phyloP scores from a whole-genome alignment of 2,329 filamentous ascomycete genomes.

The Exophiala calicioides region DNA sequence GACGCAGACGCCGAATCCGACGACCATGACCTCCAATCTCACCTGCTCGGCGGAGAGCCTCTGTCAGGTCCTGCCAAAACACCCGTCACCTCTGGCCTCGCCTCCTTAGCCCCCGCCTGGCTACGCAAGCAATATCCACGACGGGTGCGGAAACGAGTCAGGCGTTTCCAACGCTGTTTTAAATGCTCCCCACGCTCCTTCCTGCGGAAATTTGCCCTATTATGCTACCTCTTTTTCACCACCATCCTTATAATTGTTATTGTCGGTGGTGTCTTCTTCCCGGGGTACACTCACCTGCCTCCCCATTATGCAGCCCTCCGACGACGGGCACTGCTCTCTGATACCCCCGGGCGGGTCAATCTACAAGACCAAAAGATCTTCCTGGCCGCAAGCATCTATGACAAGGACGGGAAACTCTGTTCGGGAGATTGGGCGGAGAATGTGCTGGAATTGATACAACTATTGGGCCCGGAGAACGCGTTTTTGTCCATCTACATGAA shows the following conservation, averaged over 20 bases:
- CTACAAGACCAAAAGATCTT: conserved; percentile 66
- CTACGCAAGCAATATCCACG: conserved; percentile 18
- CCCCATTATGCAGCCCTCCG: conserved; percentile 51
- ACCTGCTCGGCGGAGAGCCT: conserved; percentile 14
- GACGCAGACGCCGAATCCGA: conserved; percentile 5
- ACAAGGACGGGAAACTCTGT: conserved; percentile 61
- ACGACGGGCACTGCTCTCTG: conserved; percentile 35
- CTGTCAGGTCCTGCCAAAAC: conserved; percentile 9
- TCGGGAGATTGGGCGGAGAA: conserved; percentile 64
- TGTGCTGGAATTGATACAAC: conserved; percentile 62
- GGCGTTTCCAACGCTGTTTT: conserved; percentile 13
- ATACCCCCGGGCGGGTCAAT: conserved; percentile 50
- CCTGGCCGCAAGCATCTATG: conserved; percentile 71
- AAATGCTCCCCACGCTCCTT: conserved; percentile 18
- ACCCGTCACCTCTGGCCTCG: conserved; percentile 8
- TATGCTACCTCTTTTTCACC: conserved; percentile 23
- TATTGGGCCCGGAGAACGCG: conserved; percentile 67
- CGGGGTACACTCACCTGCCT: conserved; percentile 59
- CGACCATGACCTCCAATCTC: conserved; percentile 19
- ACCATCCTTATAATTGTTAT: conserved; percentile 40
- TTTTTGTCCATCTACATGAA: conserved; percentile 75
- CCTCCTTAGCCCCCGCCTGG: conserved; percentile 21
- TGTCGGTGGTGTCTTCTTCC: conserved; percentile 51
- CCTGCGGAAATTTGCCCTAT: conserved; percentile 24
- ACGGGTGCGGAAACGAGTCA: conserved; percentile 11